A percentile compares a stretch with the other conserved stretches of the same genome.
Evolutionary conservation across 2,329 filamentous ascomycete species (phyloP).

Genomic region (Cyphellophora europaea): DNA sequence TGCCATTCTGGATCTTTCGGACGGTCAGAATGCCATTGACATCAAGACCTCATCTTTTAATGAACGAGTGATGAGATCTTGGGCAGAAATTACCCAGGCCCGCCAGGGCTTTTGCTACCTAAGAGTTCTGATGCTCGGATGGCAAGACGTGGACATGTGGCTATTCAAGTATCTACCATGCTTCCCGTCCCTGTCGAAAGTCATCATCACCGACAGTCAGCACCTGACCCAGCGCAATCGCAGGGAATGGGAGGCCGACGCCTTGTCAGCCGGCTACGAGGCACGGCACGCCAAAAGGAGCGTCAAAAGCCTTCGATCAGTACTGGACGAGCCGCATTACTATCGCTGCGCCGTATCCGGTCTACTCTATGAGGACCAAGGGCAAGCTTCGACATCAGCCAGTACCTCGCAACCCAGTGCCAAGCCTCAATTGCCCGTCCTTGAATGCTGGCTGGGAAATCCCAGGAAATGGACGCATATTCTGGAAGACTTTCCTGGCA

Average conservation of each 20-base stretch:
- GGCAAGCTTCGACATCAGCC: too few relatives aligned
- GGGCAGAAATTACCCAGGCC: conserved; percentile 26
- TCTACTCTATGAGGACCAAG: conserved; percentile 13
- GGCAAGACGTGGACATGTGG: conserved; percentile 24
- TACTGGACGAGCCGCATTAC: conserved; percentile 22
- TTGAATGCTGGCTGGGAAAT: conserved; percentile 16
- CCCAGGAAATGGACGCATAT: conserved; percentile 18
- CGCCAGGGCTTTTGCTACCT: conserved; percentile 28
- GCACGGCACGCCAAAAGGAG: conserved; percentile 16
- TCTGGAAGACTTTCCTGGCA: conserved; percentile 19
- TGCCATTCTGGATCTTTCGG: conserved; percentile 26
- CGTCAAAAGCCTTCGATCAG: conserved; percentile 21
- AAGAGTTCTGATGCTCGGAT: conserved; percentile 25
- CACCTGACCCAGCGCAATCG: conserved; percentile 19
- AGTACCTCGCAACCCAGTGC: too few relatives aligned
- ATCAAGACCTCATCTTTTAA: conserved; percentile 20
- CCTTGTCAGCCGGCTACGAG: conserved; percentile 23
- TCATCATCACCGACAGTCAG: conserved; percentile 26
- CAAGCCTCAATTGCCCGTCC: conserved; percentile 12
- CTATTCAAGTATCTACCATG: conserved; percentile 25
- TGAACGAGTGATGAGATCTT: conserved; percentile 31
- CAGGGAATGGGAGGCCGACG: conserved; percentile 14
- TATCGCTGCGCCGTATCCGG: conserved; percentile 13
- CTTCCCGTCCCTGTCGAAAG: conserved; percentile 27
- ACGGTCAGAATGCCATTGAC: conserved; percentile 9